phyloP scores from a whole-genome alignment of 2,329 filamentous ascomycete genomes.

The Colletotrichum lentis region DNA sequence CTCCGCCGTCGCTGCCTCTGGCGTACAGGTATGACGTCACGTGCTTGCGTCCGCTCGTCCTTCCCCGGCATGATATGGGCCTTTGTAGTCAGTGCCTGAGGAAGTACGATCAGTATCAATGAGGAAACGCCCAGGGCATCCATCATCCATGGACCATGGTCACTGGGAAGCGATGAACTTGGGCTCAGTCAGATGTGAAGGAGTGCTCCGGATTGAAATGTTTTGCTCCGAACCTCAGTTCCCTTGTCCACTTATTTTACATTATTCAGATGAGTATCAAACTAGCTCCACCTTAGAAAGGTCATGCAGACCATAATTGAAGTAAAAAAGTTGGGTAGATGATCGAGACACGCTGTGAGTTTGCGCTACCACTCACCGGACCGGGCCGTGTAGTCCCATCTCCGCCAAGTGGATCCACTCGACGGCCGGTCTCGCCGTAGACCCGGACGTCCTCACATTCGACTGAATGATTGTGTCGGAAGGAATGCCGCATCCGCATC shows the following conservation, averaged over 20 bases:
- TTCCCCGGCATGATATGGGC: not conserved
- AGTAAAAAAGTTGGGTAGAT: not conserved
- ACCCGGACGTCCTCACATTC: not conserved
- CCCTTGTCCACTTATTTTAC: too few species aligned
- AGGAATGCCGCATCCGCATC: too few species aligned
- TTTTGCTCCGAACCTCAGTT: too few species aligned
- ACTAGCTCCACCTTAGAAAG: too few species aligned
- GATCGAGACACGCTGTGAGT: not conserved
- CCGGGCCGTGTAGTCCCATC: not conserved
- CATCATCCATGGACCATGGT: rapidly evolving
- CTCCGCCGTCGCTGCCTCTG: not conserved
- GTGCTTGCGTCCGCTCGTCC: not conserved
- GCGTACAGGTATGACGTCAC: constrained; percentile 32
- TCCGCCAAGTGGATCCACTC: not conserved
- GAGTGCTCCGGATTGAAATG: too few species aligned
- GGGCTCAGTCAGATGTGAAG: too few species aligned
- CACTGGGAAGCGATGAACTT: not conserved
- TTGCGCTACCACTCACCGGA: not conserved
- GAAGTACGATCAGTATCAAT: too few species aligned
- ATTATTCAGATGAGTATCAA: too few species aligned
- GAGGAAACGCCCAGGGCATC: not conserved
- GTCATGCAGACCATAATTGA: too few species aligned
- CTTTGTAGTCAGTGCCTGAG: not conserved
- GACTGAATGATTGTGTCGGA: not conserved
- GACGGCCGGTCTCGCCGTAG: not conserved